A percentile compares a stretch with the other conserved stretches of the same genome.
Conservation (phyloP, 1,284 basidiomycete species). For the Cutaneotrichosporon spelunceum region DNA sequence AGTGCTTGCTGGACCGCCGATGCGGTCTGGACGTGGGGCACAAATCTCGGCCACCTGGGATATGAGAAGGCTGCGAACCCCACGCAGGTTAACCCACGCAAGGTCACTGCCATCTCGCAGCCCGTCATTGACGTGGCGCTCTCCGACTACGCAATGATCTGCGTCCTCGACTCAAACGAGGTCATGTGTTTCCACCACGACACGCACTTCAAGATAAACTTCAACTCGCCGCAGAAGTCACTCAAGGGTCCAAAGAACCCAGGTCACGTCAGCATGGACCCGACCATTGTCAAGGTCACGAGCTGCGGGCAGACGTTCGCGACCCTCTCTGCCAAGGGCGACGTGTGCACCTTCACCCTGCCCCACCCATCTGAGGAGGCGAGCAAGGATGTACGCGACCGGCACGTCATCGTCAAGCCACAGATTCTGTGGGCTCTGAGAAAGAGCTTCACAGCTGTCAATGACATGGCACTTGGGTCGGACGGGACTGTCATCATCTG, state of each 20-base stretch:
- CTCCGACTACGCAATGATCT: constrained; percentile 77
- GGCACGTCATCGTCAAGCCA: constrained; percentile 62
- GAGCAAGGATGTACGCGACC: constrained; percentile 45
- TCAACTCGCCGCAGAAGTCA: constrained; percentile 15
- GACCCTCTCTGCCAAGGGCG: constrained; percentile 80
- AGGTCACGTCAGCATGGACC: constrained; percentile 61
- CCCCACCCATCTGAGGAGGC: constrained; percentile 53
- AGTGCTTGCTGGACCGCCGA: constrained; percentile 83
- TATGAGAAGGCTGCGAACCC: constrained; percentile 73
- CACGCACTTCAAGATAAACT: constrained; percentile 65
- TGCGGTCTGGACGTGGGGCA: constrained; percentile 93
- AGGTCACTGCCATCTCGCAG: constrained; percentile 72
- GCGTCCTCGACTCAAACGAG: constrained; percentile 68
- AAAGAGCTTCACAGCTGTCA: constrained; percentile 80
- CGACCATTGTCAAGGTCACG: constrained; percentile 75
- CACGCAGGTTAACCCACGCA: constrained; percentile 74
- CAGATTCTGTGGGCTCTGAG: constrained; percentile 88
- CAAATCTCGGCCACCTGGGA: constrained; percentile 84
- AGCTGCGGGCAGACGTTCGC: constrained; percentile 79
- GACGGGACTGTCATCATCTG: constrained; percentile 89
- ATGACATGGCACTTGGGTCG: constrained; percentile 82
- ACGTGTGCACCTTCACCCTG: constrained; percentile 80
- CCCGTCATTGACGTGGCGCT: constrained; percentile 68
- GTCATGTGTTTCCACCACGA: constrained; percentile 82
- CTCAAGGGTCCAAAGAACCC: constrained; percentile 24